phyloP scores from a whole-genome alignment of 768 basidiomycete genomes.

The Leccinum barrowsii region DNA sequence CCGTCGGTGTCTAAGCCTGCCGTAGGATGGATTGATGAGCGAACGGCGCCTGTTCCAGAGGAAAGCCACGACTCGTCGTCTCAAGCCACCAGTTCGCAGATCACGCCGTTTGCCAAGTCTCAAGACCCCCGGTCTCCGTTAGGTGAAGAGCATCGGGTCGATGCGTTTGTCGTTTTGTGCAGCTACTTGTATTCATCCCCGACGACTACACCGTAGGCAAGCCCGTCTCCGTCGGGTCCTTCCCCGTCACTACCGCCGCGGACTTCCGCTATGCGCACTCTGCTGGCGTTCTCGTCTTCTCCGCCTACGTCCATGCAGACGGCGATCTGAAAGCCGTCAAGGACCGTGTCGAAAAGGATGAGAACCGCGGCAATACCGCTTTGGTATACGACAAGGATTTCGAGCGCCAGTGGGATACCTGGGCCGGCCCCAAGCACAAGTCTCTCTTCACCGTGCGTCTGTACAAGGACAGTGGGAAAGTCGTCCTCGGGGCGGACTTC shows the following conservation, averaged over 20 bases:
- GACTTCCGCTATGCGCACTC: slow-evolving; percentile 66
- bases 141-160: too few relatives aligned
- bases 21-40: too few relatives aligned
- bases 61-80: too few relatives aligned
- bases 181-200: too few relatives aligned
- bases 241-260: slow-evolving; percentile 63
- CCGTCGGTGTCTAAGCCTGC: too few relatives aligned
- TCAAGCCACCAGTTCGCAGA: too few relatives aligned
- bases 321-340: slow-evolving; percentile 66
- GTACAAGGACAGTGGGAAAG: slow-evolving; percentile 43
- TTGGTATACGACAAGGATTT: slow-evolving; percentile 66
- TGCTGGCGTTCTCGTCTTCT: slow-evolving; percentile 74
- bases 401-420: slow-evolving; percentile 78
- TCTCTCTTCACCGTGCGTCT: slow-evolving; percentile 72
- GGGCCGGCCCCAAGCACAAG: slow-evolving; percentile 67
- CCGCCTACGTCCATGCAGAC: slow-evolving; percentile 77
- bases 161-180: too few relatives aligned
- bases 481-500: slow-evolving; percentile 52
- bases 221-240: slow-evolving; percentile 50
- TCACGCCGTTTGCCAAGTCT: too few relatives aligned
- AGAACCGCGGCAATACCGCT: slow-evolving; percentile 69
- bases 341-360: slow-evolving; percentile 68
- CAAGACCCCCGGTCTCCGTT: too few relatives aligned
- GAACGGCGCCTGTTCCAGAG: too few relatives aligned
- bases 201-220: slow-evolving; percentile 24